These are phyloP conservation scores for Oidiodendron maius DNA, from an alignment of 495 filamentous ascomycete genomes.

Conservation along the genomic window DNA sequence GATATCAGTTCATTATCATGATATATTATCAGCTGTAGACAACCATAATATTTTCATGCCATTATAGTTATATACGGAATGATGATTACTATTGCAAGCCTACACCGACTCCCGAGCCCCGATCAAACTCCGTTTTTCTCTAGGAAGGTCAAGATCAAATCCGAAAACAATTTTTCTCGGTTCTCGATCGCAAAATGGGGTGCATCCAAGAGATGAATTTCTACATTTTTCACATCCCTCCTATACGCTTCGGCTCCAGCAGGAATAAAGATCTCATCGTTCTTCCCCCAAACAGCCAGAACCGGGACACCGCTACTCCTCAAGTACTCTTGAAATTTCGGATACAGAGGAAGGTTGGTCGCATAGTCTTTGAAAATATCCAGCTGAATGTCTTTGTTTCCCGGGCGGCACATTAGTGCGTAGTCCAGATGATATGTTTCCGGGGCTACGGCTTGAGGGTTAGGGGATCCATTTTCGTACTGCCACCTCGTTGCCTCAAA, in stretches of 20 bases:
- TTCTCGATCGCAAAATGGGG: conserved; percentile 61
- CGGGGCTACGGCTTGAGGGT: conserved; percentile 39
- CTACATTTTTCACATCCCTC: conserved; percentile 44
- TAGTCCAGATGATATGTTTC: conserved; percentile 47
- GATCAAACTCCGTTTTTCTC: conserved; percentile 21
- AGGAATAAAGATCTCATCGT: conserved; percentile 51
- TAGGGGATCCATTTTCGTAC: conserved; percentile 44
- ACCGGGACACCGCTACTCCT: conserved; percentile 45
- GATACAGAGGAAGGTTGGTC: conserved; percentile 42
- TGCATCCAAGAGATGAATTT: conserved; percentile 48
- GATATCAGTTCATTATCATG: no score
- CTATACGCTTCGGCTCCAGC: conserved; percentile 56
- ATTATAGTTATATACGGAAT: no score
- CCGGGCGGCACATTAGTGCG: conserved; percentile 41
- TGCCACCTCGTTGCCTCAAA: conserved; percentile 46
- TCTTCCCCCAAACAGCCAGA: conserved; percentile 57
- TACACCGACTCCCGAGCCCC: no score
- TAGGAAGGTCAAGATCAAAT: conserved; percentile 42
- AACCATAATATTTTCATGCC: no score
- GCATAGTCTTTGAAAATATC: conserved; percentile 50
- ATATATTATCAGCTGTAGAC: no score
- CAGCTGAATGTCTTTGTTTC: conserved; percentile 50
- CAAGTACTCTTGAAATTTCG: conserved; percentile 54
- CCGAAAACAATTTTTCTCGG: conserved; percentile 41
- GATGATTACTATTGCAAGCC: no score